These are phyloP conservation scores for Lentinus polychrous DNA, from an alignment of 1,284 basidiomycete genomes.

Conservation along the genomic window DNA sequence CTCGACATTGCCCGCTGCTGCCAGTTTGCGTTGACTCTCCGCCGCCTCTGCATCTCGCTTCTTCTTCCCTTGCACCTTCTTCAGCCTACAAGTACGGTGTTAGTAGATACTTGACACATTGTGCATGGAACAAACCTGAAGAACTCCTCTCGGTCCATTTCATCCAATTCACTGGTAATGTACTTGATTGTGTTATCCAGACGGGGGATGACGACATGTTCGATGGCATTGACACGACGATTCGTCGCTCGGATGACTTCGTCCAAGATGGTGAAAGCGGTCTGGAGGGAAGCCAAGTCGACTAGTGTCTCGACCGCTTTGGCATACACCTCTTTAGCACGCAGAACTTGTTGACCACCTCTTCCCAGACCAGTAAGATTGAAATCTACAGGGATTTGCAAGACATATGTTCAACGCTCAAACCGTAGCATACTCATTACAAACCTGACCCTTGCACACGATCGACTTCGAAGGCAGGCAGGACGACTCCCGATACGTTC, in stretches of 20 bases:
- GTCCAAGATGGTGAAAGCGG: conserved; percentile 97
- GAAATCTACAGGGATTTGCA: conserved; percentile 60
- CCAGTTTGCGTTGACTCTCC: conserved; percentile 31
- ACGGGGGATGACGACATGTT: conserved; percentile 94
- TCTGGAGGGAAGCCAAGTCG: conserved; percentile 94
- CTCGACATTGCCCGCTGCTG: conserved; percentile 19
- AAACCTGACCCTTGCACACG: conserved; percentile 75
- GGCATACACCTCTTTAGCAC: conserved; percentile 91
- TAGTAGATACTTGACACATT: not conserved
- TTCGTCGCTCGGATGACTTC: conserved; percentile 99
- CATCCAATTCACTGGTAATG: conserved; percentile 91
- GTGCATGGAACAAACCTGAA: conserved; percentile 55
- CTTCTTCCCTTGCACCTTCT: conserved; percentile 98
- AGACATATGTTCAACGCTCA: not conserved
- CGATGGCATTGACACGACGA: conserved; percentile 97
- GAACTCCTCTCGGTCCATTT: conserved; percentile 98
- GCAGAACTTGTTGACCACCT: conserved; percentile 94
- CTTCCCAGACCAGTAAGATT: conserved; percentile 96
- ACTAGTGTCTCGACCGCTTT: conserved; percentile 97
- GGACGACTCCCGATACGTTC: conserved; percentile 97
- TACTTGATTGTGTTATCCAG: conserved; percentile 98
- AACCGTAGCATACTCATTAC: not conserved
- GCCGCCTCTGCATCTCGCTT: conserved; percentile 69
- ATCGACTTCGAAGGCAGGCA: conserved; percentile 93
- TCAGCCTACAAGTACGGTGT: conserved; percentile 47